phyloP scores from a whole-genome alignment of 2,329 filamentous ascomycete species.

The Lanzia echinophila region DNA sequence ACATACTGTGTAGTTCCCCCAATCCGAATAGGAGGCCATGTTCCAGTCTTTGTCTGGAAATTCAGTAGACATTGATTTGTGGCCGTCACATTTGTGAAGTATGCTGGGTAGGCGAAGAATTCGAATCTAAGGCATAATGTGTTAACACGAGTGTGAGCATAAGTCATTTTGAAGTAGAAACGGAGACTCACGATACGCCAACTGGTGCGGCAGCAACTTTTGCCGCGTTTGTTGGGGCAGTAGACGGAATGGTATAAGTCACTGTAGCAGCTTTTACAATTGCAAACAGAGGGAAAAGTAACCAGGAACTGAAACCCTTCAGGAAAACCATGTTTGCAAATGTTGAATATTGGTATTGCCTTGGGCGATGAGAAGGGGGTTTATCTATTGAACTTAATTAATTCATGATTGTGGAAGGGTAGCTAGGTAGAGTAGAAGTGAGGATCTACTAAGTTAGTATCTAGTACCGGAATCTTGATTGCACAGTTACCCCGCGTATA shows the following conservation, averaged over 20 bases:
- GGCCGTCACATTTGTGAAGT: conserved; percentile 45
- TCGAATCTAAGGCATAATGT: conserved; percentile 46
- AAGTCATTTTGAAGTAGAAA: not conserved
- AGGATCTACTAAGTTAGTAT: no score
- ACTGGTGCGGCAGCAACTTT: conserved; percentile 36
- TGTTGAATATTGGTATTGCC: no score
- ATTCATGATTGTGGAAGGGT: no score
- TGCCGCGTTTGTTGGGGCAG: conserved; percentile 17
- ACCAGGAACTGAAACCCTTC: not conserved
- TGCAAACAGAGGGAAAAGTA: not conserved
- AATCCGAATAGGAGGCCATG: conserved; percentile 48
- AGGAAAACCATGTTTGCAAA: no score
- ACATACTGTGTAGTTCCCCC: conserved; percentile 50
- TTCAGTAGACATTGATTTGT: conserved; percentile 47
- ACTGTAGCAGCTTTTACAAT: conserved; percentile 4
- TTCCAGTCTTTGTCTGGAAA: conserved; percentile 42
- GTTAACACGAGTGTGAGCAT: no score
- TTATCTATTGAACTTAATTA: no score
- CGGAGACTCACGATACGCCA: conserved; percentile 37
- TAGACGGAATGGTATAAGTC: conserved; percentile 19
- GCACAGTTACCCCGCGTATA: no score
- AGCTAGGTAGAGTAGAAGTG: no score
- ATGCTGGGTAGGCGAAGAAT: conserved; percentile 50
- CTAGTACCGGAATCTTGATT: no score
- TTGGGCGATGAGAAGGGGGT: no score